These are phyloP conservation scores for Cicer chorassanicum DNA, from an alignment of 306 rosid genomes.

Conservation along the genomic window DNA sequence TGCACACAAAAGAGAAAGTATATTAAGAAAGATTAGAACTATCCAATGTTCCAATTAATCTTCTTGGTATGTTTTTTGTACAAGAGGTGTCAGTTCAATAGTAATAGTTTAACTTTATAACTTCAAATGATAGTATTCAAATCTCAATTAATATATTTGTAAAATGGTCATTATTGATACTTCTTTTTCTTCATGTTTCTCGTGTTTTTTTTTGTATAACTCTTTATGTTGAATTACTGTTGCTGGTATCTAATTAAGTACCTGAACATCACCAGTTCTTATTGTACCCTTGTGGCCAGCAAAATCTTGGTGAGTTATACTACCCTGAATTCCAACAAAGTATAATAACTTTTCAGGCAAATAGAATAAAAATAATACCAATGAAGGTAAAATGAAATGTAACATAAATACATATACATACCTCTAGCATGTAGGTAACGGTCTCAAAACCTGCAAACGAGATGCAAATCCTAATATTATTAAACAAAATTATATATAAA, in stretches of 20 bases:
- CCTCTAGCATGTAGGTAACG: conserved; percentile 80
- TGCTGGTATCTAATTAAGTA: conserved; percentile 15
- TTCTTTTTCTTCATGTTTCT: too few relatives aligned
- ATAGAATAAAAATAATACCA: background rate
- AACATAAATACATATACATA: conserved; percentile 13
- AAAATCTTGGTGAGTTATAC: conserved; percentile 94
- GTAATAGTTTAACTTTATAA: too few relatives aligned
- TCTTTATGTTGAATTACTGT: background rate
- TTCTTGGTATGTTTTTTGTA: too few relatives aligned
- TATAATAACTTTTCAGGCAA: background rate
- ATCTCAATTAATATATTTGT: too few relatives aligned
- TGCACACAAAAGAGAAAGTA: conserved; percentile 38
- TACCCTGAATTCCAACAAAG: conserved; percentile 62
- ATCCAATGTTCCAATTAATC: background rate
- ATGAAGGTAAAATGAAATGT: background rate
- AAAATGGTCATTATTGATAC: too few relatives aligned
- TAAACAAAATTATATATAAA: background rate
- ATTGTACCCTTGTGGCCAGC: conserved; percentile 95
- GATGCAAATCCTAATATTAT: conserved; percentile 22
- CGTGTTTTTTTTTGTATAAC: background rate
- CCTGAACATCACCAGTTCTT: conserved; percentile 88
- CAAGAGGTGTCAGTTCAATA: too few relatives aligned
- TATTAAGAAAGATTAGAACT: background rate
- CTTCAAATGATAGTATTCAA: too few relatives aligned
- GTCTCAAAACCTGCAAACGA: conserved; percentile 72